These are phyloP conservation scores for Coccomyxa sp. DNA, from an alignment of 139 green algal species.

Conservation along the genomic window DNA sequence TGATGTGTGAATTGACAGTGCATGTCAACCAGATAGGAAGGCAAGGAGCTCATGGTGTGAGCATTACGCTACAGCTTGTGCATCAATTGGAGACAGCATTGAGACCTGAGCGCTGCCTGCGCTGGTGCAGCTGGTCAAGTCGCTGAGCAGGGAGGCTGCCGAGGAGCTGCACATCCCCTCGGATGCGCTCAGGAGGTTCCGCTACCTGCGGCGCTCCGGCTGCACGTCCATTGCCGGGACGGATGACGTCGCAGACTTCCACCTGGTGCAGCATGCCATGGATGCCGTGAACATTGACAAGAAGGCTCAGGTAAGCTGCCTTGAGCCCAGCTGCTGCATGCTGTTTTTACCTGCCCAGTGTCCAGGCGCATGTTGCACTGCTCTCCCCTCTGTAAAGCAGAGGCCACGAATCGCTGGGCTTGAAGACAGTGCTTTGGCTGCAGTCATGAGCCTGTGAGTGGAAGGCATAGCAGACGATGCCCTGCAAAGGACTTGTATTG, in stretches of 20 bases:
- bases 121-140: not conserved
- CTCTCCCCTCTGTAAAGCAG: not conserved
- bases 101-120: not conserved
- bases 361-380: not conserved
- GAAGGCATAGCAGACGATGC: no score
- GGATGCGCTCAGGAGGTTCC: constrained; percentile 35
- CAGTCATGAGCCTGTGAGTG: no score
- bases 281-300: constrained; percentile 70
- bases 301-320: not conserved
- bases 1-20: no score
- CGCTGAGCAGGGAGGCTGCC: constrained; percentile 24
- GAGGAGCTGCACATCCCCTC: constrained; percentile 26
- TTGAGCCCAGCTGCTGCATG: not conserved
- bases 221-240: constrained; percentile 65
- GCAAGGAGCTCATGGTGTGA: no score
- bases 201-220: constrained; percentile 53
- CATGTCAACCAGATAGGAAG: no score
- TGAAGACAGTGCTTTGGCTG: no score
- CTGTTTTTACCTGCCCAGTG: not conserved
- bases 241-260: constrained; percentile 70
- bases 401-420: no score
- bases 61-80: no score
- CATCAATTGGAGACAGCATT: no score
- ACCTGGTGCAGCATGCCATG: constrained; percentile 67
- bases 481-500: no score